Base-by-base conservation (phyloP, 2,329 filamentous ascomycete genomes). In the Pseudogymnoascus sp. region DNA sequence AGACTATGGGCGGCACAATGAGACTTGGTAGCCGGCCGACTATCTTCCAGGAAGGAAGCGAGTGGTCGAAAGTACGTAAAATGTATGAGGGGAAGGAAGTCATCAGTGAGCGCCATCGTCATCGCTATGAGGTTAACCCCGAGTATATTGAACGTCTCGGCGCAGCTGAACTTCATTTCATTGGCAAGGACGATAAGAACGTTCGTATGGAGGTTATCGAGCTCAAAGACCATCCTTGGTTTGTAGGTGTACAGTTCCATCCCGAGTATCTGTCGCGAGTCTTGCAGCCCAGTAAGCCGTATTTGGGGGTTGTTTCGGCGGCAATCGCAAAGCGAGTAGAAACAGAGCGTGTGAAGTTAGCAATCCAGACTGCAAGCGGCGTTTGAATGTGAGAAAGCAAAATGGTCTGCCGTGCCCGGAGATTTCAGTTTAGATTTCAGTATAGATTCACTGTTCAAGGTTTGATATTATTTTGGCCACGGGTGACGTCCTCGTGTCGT, bases 61-160 rank as follows among this genome's bases (percentile, higher is more conserved):
- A 93, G 70, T 95, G 89, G 90, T 90, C 86, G 63, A 87, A 87
- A 69, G 82, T 96, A 23, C 87, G 91, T 11, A 83, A 84, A 10
- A 78, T 96, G 10, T 96, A 96, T 74, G 88, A 87, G 3, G 76
- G 78, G 1, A 78, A 77, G 1, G 75, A 79, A 0, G 75, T 77
- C n/a, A 82, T 89, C 50, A 77, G 82, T 64, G 92, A 96, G 79
- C 85, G 92, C 61, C 92, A 96, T 75, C 86, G 92, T 65, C 92
- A 96, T 76, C 85, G 91, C 37, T 96, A 96, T 74, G 92, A 96
- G 78, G 90, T 96, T 68, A 96, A 96, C 76, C 91, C 92, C 0
- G 82, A 85, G 11, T 88, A 88, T 71, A 84, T 96, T 62, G 84
- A 88, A 3, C 77, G 77, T 34, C 80, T 96, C 2, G 83, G 90